Evolutionary conservation across 768 basidiomycete genomes (phyloP).

Genomic region (Tephrocybe sp.): DNA sequence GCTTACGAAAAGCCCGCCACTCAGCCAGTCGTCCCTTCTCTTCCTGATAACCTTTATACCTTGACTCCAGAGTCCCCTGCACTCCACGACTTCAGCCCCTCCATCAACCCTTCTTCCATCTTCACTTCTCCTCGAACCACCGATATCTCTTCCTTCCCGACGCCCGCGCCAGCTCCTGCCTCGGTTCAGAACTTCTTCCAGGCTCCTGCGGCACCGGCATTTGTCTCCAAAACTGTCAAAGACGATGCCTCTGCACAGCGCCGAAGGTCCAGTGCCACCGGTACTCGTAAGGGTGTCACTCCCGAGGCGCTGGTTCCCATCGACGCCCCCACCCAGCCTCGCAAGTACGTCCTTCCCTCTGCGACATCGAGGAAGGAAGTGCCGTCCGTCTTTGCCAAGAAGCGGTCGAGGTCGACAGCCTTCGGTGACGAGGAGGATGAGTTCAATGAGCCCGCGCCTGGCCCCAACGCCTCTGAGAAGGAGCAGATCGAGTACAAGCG

Average conservation of each 20-base stretch:
- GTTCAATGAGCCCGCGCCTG: slow-evolving; percentile 28
- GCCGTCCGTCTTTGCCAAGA: slow-evolving; percentile 63
- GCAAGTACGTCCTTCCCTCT: slow-evolving; percentile 64
- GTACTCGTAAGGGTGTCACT: slow-evolving; percentile 69
- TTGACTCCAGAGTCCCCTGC: slow-evolving; percentile 53
- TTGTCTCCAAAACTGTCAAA: neutral
- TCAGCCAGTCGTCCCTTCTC: neutral
- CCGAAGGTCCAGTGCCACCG: slow-evolving; percentile 42
- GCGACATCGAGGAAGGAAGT: slow-evolving; percentile 72
- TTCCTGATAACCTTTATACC: slow-evolving; percentile 32
- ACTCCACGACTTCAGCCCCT: slow-evolving; percentile 32
- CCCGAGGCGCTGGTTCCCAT: slow-evolving; percentile 61
- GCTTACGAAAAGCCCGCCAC: slow-evolving; percentile 15
- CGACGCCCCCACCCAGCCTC: slow-evolving; percentile 73
- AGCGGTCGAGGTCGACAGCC: slow-evolving; percentile 50
- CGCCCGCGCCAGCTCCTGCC: slow-evolving; percentile 1
- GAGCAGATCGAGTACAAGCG: slow-evolving; percentile 78
- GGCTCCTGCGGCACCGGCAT: slow-evolving; percentile 14
- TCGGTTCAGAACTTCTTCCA: slow-evolving; percentile 9
- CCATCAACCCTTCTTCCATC: slow-evolving; percentile 28
- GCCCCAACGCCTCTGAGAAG: slow-evolving; percentile 43
- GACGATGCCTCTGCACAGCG: slow-evolving; percentile 24
- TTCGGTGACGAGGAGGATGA: slow-evolving; percentile 50
- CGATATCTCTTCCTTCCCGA: slow-evolving; percentile 8
- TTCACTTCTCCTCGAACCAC: slow-evolving; percentile 27